A percentile compares a stretch with the other conserved stretches of the same genome.
phyloP scores from a whole-genome alignment of 2,329 filamentous ascomycete species.

The Fusarium brevicatenulatum region DNA sequence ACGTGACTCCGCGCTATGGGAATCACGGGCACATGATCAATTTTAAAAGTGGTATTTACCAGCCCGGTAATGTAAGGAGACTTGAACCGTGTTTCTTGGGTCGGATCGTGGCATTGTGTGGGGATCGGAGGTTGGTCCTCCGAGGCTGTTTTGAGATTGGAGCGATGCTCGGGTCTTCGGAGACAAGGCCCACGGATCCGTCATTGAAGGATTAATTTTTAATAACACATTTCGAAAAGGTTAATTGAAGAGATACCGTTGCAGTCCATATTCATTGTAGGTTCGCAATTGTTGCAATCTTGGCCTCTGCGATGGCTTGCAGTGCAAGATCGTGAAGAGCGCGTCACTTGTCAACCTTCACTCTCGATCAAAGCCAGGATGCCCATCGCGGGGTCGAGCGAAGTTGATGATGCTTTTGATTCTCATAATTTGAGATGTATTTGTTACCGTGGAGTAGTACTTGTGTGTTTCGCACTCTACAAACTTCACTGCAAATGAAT shows the following conservation, averaged over 20 bases:
- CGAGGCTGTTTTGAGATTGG: slow-evolving; percentile 17
- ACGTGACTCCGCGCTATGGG: slow-evolving; percentile 1
- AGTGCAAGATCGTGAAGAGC: background rate
- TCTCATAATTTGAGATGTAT: background rate
- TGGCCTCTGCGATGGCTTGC: background rate
- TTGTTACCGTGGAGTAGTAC: background rate
- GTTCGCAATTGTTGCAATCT: too few relatives aligned
- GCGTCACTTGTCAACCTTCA: fast-evolving
- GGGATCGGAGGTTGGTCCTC: slow-evolving; percentile 22
- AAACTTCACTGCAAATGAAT: background rate
- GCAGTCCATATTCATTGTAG: fast-evolving
- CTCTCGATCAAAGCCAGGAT: background rate
- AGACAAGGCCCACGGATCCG: slow-evolving; percentile 23
- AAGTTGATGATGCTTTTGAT: too few relatives aligned
- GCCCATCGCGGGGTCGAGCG: too few relatives aligned
- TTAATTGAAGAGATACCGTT: fast-evolving
- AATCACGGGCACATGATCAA: slow-evolving; percentile 12
- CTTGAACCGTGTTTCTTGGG: background rate
- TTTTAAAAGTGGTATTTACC: background rate
- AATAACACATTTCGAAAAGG: background rate
- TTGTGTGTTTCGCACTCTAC: background rate
- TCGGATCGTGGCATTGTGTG: slow-evolving; percentile 5
- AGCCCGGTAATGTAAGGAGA: background rate
- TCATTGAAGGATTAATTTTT: background rate
- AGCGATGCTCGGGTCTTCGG: background rate